A percentile compares a stretch with the other conserved stretches of the same genome.
phyloP scores from a whole-genome alignment of 441 rosid genomes.

The Populus trichocarpa region DNA sequence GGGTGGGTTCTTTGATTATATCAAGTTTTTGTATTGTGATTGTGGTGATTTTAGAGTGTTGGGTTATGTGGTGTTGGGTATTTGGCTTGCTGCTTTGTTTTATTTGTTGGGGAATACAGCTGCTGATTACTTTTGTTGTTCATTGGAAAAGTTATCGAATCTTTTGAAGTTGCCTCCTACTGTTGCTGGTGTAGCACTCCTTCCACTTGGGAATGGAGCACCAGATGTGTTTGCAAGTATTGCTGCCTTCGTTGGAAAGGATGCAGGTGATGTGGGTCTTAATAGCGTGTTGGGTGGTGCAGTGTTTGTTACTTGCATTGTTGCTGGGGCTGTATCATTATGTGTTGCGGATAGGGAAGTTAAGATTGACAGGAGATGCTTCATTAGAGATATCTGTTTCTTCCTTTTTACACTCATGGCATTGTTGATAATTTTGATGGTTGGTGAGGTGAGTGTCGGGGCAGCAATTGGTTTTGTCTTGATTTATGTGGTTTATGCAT shows the following conservation, averaged over 20 bases:
- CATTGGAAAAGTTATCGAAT: slow-evolving; percentile 78
- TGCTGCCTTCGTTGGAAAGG: slow-evolving; percentile 76
- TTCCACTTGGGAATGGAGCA: slow-evolving; percentile 91
- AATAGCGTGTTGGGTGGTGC: slow-evolving; percentile 92
- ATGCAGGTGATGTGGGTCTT: slow-evolving; percentile 76
- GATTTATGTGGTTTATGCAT: slow-evolving; percentile 66
- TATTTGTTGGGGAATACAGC: slow-evolving; percentile 89
- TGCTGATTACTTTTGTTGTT: slow-evolving; percentile 85
- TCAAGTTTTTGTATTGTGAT: slow-evolving; percentile 67
- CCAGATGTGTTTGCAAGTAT: slow-evolving; percentile 96
- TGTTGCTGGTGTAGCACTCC: slow-evolving; percentile 83
- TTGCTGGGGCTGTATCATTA: slow-evolving; percentile 68
- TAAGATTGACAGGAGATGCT: slow-evolving; percentile 72
- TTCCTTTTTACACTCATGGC: slow-evolving; percentile 56
- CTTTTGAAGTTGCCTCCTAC: slow-evolving; percentile 78
- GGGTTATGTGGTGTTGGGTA: slow-evolving; percentile 49
- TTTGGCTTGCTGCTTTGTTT: slow-evolving; percentile 80
- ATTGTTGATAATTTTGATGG: slow-evolving; percentile 49
- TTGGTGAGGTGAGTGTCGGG: slow-evolving; percentile 62
- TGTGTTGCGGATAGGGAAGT: slow-evolving; percentile 65
- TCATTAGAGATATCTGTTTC: slow-evolving; percentile 75
- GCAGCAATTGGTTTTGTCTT: slow-evolving; percentile 61
- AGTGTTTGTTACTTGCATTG: slow-evolving; percentile 73
- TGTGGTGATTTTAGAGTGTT: slow-evolving; percentile 42
- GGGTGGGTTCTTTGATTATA: slow-evolving; percentile 76